Evolutionary conservation across 2,329 filamentous ascomycete species (phyloP).

Genomic region (Stagonosporopsis rhizophila): DNA sequence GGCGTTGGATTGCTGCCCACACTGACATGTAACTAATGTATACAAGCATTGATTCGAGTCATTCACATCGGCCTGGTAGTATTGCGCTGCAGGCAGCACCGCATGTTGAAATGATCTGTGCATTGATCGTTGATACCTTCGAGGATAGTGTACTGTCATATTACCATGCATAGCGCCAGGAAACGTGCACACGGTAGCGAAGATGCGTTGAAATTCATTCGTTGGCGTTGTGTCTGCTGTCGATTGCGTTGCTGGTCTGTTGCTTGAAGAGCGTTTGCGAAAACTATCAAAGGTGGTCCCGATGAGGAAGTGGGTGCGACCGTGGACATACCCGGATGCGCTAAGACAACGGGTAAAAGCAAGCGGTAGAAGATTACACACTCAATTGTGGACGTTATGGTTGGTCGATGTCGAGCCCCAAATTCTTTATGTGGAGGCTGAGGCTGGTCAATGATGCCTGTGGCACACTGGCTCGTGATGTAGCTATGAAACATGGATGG

Average conservation of each 20-base stretch:
- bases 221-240: background rate
- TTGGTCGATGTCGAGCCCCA: background rate
- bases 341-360: background rate
- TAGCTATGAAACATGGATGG: background rate
- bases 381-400: background rate
- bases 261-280: background rate
- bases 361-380: background rate
- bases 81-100: background rate
- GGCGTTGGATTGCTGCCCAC: background rate
- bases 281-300: background rate
- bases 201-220: background rate
- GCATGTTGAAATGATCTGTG: background rate
- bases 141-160: background rate
- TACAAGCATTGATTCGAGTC: background rate
- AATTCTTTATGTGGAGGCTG: background rate
- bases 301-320: slow-evolving; percentile 16
- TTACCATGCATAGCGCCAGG: background rate
- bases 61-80: background rate
- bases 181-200: background rate
- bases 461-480: background rate
- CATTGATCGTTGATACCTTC: background rate
- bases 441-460: background rate
- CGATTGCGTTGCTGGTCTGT: background rate
- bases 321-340: background rate
- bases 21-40: background rate